Percentiles rank a stretch among this genome's conserved stretches.
Evolutionary conservation across 345 rosid species (phyloP).

Genomic region (Moringa oleifera): DNA sequence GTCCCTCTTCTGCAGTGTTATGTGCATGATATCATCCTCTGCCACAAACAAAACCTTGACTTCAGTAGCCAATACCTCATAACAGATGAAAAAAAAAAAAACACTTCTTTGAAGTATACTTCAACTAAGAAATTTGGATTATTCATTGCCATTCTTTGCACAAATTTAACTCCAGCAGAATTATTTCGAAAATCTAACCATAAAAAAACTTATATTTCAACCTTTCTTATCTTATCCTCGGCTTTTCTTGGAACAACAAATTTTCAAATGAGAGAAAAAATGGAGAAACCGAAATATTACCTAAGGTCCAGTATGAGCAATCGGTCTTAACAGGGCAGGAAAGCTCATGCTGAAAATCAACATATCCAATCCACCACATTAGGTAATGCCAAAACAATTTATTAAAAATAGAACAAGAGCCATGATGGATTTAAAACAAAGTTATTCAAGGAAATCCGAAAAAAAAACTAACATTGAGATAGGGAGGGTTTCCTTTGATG

Average conservation of each 20-base stretch:
- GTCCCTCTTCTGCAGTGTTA: slow-evolving; percentile 63
- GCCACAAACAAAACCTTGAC: background rate
- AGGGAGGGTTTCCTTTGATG: slow-evolving; percentile 95
- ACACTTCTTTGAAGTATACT: too few species aligned
- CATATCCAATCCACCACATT: too few species aligned
- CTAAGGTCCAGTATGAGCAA: slow-evolving; percentile 65
- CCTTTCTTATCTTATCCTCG: background rate
- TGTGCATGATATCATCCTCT: slow-evolving; percentile 68
- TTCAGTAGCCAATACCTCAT: background rate
- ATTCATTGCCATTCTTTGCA: too few species aligned
- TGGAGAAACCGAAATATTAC: slow-evolving; percentile 18
- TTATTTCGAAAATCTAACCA: too few species aligned
- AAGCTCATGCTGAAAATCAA: slow-evolving; percentile 1
- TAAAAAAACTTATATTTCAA: too few species aligned
- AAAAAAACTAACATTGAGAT: slow-evolving; percentile 62
- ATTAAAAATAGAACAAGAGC: too few species aligned
- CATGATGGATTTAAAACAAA: too few species aligned
- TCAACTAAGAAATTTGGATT: too few species aligned
- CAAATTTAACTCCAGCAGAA: too few species aligned
- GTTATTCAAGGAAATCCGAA: background rate
- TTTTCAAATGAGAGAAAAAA: background rate
- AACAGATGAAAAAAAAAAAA: background rate
- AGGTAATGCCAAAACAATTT: too few species aligned
- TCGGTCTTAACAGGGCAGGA: slow-evolving; percentile 50
- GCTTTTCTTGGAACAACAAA: too few species aligned